These are phyloP conservation scores for button mushroom (Agaricus bisporus) DNA, from an alignment of 768 basidiomycete genomes.

Conservation along the genomic window DNA sequence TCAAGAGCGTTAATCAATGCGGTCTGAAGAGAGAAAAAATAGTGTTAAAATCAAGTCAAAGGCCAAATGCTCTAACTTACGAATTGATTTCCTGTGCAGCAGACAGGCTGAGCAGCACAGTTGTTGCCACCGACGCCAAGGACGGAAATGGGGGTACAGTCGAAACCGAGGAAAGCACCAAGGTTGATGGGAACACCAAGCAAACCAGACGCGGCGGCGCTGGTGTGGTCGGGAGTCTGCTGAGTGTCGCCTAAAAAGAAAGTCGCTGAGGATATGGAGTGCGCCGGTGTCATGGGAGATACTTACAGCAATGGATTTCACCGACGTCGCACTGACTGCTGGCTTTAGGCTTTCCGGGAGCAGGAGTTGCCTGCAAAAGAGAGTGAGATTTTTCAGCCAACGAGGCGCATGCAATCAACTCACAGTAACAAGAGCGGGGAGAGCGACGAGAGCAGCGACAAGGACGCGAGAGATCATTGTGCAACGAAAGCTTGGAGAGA, in stretches of 20 bases:
- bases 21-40: background rate
- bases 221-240: background rate
- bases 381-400: too few relatives aligned
- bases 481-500: background rate
- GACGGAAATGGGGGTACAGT: conserved; percentile 6
- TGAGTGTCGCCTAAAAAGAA: background rate
- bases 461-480: conserved; percentile 15
- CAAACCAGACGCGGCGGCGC: background rate
- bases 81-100: conserved; percentile 3
- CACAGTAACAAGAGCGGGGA: conserved; percentile 4
- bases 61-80: background rate
- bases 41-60: background rate
- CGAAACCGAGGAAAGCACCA: background rate
- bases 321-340: conserved; percentile 5
- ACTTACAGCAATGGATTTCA: conserved; percentile 2
- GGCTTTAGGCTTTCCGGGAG: background rate
- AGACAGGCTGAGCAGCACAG: conserved; percentile 8
- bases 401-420: background rate
- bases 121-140: conserved; percentile 1
- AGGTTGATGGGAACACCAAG: background rate
- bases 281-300: background rate
- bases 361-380: background rate
- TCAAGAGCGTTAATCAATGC: conserved; percentile 5
- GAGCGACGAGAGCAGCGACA: conserved; percentile 5
- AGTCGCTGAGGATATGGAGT: background rate